Base-by-base conservation (phyloP, 129 eudicot genomes). In the Chrysanthemum lavandulifolium region DNA sequence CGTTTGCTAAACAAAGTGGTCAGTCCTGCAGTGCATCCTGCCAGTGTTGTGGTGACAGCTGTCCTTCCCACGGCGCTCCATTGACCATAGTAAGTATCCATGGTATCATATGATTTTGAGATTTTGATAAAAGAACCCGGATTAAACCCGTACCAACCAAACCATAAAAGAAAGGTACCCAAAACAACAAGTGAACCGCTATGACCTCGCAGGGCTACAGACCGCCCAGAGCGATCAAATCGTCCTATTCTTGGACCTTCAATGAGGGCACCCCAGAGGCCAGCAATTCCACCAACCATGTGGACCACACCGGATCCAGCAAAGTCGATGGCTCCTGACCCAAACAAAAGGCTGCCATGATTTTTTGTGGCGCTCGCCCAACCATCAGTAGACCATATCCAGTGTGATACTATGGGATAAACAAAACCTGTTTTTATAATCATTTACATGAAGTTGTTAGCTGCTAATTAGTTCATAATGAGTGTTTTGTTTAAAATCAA, bases 1-100 rank as follows among this genome's bases (percentile, higher is more conserved):
- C 94, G 74, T 68, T 76, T 85, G 59, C 90, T 78, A 13, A 88
- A 88, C 65, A 88, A 78, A 45, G 94, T 84, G 9, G 94, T 88
- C 0, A 88, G 72, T 2, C 87, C 94, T 0, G 94, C 94, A 2
- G 88, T 88, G 79, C 90, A 76, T 12, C 94, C 94, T 0, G 94
- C 86, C 76, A 88, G 70, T 56, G 94, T 88, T 14, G 94, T 88
- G 40, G 90, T 88, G 70, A 88, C 86, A 10, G 94, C 94, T 40
- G 94, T 88, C 82, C 94, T 80, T 59, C 90, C 94, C 2, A 88
- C 76, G 40, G 86, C 94, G 8, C 90, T 84, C 94, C 94, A 88
- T 69, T 88, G 90, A n/a, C 94, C 90, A 27, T 88, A 88, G 45
- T 74, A 82, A 18, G 15, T 0, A 23, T 67, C n/a, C 10, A 52